Percentiles rank a stretch among this genome's conserved stretches.
phyloP scores from a whole-genome alignment of 805 yeast genomes.

The Metschnikowia rubicola region DNA sequence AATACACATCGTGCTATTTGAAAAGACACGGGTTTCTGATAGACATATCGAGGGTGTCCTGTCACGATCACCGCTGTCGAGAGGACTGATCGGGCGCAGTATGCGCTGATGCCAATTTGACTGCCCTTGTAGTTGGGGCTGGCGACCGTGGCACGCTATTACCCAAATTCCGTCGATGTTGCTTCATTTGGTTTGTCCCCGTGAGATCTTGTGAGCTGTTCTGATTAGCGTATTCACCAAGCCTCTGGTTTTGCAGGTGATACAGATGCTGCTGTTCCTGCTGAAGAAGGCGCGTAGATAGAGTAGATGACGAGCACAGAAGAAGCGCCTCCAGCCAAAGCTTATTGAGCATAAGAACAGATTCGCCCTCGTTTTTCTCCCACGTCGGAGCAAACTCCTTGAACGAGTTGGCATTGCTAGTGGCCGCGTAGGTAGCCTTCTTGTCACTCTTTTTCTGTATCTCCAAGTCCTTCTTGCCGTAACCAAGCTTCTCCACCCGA shows the following conservation, averaged over 20 bases:
- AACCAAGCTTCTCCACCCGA: conserved; percentile 37
- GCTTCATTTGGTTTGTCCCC: conserved; percentile 7
- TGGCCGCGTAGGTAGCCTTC: conserved; percentile 7
- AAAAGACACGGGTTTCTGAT: too few species aligned
- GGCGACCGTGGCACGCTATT: background rate
- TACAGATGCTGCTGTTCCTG: conserved; percentile 11
- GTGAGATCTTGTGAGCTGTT: conserved; percentile 1
- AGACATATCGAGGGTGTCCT: too few species aligned
- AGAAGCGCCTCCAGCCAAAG: conserved; percentile 42
- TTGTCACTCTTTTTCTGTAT: conserved; percentile 22
- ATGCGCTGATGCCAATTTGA: conserved; percentile 24
- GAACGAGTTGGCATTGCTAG: conserved; percentile 28
- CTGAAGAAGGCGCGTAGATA: conserved; percentile 10
- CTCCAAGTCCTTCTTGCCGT: conserved; percentile 19
- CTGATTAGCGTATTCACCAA: conserved; percentile 3
- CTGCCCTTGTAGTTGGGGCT: conserved; percentile 35
- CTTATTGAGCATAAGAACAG: conserved; percentile 22
- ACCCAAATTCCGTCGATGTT: conserved; percentile 2
- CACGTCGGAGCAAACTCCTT: conserved; percentile 32
- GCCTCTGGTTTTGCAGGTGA: conserved; percentile 4
- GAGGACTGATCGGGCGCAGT: too few species aligned
- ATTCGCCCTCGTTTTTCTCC: conserved; percentile 31
- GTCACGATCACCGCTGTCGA: too few species aligned
- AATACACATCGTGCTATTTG: too few species aligned
- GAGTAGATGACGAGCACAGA: conserved; percentile 13